Evolutionary conservation across 441 rosid genomes (phyloP).

Genomic region (Adansonia grandidieri): DNA sequence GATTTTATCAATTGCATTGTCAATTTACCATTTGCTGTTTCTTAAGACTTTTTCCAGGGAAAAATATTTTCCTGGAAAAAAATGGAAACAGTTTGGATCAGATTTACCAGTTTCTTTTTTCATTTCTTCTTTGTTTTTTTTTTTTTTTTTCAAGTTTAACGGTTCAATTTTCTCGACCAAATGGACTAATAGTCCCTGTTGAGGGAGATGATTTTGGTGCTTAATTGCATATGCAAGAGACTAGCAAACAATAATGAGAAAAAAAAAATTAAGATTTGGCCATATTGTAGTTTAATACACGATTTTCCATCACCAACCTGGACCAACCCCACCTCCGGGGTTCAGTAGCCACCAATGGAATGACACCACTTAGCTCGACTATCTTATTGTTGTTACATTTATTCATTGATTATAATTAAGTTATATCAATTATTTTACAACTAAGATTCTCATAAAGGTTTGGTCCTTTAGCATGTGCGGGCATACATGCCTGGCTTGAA

Average conservation of each 20-base stretch:
- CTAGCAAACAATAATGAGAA: slow-evolving; percentile 11
- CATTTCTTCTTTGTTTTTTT: too few species aligned
- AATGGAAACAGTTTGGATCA: not conserved
- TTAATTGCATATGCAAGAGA: slow-evolving; percentile 4
- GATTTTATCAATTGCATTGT: not conserved
- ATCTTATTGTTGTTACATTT: not conserved
- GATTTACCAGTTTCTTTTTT: not conserved
- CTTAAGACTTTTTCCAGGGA: not conserved
- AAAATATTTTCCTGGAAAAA: not conserved
- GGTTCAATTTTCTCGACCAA: slow-evolving; percentile 4
- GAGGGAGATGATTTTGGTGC: not conserved
- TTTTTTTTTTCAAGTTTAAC: not conserved
- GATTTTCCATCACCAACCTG: slow-evolving; percentile 18
- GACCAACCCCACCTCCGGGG: not conserved
- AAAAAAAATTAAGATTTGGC: slow-evolving; percentile 17
- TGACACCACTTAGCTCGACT: not conserved
- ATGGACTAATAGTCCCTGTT: slow-evolving; percentile 17
- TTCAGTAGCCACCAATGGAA: not conserved
- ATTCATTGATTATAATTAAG: not conserved
- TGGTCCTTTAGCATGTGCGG: not conserved
- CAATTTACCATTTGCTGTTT: not conserved
- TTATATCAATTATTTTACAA: not conserved
- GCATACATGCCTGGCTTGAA: not conserved
- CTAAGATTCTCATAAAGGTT: not conserved
- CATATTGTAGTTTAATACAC: not conserved